phyloP scores from a whole-genome alignment of 2,329 filamentous ascomycete species.

The Cladophialophora bantiana region DNA sequence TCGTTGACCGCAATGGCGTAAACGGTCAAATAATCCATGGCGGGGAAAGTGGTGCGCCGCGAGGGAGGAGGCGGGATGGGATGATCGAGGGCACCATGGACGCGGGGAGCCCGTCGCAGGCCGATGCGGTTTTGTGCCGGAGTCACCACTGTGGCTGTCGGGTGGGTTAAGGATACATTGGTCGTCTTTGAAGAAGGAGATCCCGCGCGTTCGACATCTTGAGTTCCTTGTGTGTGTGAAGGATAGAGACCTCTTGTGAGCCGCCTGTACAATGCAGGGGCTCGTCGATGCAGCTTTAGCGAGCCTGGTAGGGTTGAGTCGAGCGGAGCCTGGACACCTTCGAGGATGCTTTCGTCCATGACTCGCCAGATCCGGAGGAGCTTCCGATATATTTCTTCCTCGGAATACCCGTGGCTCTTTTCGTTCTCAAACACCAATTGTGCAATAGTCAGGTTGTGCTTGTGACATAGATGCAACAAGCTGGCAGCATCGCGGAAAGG shows the following conservation, averaged over 20 bases:
- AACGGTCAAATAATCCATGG: conserved; percentile 37
- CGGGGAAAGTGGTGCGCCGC: conserved; percentile 30
- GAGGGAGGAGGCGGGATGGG: conserved; percentile 29
- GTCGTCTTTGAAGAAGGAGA: background rate
- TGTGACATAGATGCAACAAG: conserved; percentile 32
- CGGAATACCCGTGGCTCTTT: conserved; percentile 32
- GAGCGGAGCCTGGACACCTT: conserved; percentile 34
- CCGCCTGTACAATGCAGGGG: conserved; percentile 33
- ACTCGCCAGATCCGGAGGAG: conserved; percentile 36
- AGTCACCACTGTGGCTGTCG: conserved; percentile 4
- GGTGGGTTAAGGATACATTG: conserved; percentile 4
- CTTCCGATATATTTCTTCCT: conserved; percentile 33
- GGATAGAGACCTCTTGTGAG: conserved; percentile 37
- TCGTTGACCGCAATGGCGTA: conserved; percentile 38
- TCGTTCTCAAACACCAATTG: conserved; percentile 38
- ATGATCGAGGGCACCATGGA: conserved; percentile 33
- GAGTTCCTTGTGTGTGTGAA: conserved; percentile 22
- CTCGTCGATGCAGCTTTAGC: conserved; percentile 34
- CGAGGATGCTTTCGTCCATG: conserved; percentile 37
- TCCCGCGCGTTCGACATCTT: conserved; percentile 4
- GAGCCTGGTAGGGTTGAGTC: conserved; percentile 33
- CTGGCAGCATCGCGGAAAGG: conserved; percentile 33
- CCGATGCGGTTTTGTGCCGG: conserved; percentile 1
- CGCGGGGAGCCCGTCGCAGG: conserved; percentile 19
- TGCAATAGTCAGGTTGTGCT: conserved; percentile 38